A percentile compares a stretch with the other conserved stretches of the same genome.
Conservation (phyloP, 108 stramenopile genomes). For the Nitzschia sp. region DNA sequence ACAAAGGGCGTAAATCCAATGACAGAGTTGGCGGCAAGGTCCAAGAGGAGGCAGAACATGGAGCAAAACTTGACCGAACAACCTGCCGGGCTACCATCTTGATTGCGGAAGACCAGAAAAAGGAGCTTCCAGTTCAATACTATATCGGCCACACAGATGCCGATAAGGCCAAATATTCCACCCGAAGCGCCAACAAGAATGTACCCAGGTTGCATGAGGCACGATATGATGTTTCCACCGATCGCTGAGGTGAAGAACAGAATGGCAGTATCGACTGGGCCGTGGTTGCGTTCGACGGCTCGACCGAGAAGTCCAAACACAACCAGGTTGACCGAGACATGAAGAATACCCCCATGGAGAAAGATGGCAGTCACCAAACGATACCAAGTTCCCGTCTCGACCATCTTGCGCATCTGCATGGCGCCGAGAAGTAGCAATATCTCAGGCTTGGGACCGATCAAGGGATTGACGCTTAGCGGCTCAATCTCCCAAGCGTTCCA, state of each 20-base stretch:
- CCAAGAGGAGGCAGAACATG: slow-evolving; percentile 65
- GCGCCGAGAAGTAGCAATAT: slow-evolving; percentile 85
- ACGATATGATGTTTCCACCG: slow-evolving; percentile 78
- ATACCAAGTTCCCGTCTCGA: slow-evolving; percentile 83
- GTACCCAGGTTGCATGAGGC: slow-evolving; percentile 80
- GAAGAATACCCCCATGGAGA: slow-evolving; percentile 91
- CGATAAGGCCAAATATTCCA: slow-evolving; percentile 92
- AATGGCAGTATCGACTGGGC: slow-evolving; percentile 52
- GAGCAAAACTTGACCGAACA: slow-evolving; percentile 8
- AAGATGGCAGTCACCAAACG: slow-evolving; percentile 86
- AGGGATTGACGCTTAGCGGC: slow-evolving; percentile 77
- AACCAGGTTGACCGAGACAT: slow-evolving; percentile 82
- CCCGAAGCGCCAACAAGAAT: slow-evolving; percentile 92
- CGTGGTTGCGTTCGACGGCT: slow-evolving; percentile 83
- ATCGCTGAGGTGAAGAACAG: slow-evolving; percentile 79
- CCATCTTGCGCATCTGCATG: slow-evolving; percentile 69
- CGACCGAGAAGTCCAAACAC: slow-evolving; percentile 75
- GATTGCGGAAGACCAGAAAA: slow-evolving; percentile 31
- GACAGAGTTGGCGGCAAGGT: slow-evolving; percentile 71
- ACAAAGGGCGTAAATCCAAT: slow-evolving; percentile 79
- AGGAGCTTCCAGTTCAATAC: slow-evolving; percentile 82
- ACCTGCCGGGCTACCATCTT: slow-evolving; percentile 4
- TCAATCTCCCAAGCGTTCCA: slow-evolving; percentile 62
- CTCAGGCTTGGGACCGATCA: slow-evolving; percentile 79
- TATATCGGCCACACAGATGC: slow-evolving; percentile 88